Base-by-base conservation (phyloP, 106 monocot species). In the Platanthera zijinensis region DNA sequence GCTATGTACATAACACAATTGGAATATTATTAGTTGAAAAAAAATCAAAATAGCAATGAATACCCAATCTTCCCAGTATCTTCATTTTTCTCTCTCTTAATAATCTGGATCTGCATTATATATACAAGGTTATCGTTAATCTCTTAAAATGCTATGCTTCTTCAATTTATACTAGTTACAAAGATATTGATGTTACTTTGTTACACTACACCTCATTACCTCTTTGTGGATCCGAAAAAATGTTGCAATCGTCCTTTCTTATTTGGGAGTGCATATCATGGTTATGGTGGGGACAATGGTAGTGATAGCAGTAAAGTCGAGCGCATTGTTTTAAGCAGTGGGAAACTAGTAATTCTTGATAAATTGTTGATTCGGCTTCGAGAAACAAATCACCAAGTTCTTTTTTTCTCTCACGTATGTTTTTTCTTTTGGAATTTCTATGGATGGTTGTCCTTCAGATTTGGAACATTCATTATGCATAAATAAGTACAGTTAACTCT, bases 161-260 rank as follows among this genome's bases (percentile, higher is more conserved):
- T 17, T 47, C 39, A 70, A 48, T 30, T 70, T 45, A 11, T 30
- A 59, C 18, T 66, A 2, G 28, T 11, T 6, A 70, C 14, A 46
- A 70, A 17, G n/a, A 47, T 22, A 52, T 47, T 57, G 46, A 32
- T n/a, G 45, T 45, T 13, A 17, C 52, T 45, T 13, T 51, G 69
- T 51, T 54, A 70, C 68, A 0, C 14, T 47, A 48, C 52, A 72
- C 4, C 66, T 75, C 39, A 70, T 72, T 39, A 81, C 47, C 10
- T 89, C 78, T 94, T 99, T 71, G 97, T 99, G 18, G 97, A 99
- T 78, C 79, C 94, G 89, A 99, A 99, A 82, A 99, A 99, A 82
- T 99, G 94, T 86, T 99, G 94, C 94, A 99, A 99, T 62, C 97
- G 94, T 86, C 97, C 97, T 75, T 99, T 99, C 83, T 86, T 99